These are phyloP conservation scores for Sclerotinia nivalis DNA, from an alignment of 2,329 filamentous ascomycete genomes.

Conservation along the genomic window DNA sequence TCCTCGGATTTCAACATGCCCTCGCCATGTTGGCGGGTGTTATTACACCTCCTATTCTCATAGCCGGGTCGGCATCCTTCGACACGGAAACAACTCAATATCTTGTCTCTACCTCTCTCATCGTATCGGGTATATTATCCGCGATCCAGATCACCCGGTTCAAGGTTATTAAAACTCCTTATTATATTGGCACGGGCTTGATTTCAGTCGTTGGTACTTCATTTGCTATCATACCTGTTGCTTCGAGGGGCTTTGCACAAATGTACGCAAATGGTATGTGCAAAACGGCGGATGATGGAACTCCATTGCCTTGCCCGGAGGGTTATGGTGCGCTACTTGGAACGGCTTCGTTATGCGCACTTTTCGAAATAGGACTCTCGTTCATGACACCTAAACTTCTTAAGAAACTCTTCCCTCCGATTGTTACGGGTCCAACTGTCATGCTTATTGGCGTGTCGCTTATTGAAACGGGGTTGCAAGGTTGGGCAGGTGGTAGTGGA, in stretches of 20 bases:
- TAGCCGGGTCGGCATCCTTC: slow-evolving; percentile 61
- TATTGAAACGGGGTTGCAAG: slow-evolving; percentile 69
- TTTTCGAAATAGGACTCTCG: slow-evolving; percentile 72
- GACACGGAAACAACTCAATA: slow-evolving; percentile 65
- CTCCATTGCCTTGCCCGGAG: slow-evolving; percentile 71
- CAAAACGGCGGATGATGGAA: slow-evolving; percentile 51
- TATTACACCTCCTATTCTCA: slow-evolving; percentile 76
- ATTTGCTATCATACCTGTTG: slow-evolving; percentile 74
- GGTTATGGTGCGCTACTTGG: slow-evolving; percentile 77
- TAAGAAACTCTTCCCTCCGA: slow-evolving; percentile 74
- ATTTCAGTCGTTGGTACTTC: slow-evolving; percentile 79
- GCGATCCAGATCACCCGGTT: slow-evolving; percentile 77
- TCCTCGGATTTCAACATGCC: slow-evolving; percentile 76
- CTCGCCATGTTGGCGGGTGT: slow-evolving; percentile 67
- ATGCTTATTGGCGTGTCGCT: slow-evolving; percentile 72
- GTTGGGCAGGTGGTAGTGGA: slow-evolving; percentile 77
- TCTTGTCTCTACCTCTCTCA: slow-evolving; percentile 57
- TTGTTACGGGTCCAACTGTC: slow-evolving; percentile 74
- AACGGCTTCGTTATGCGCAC: slow-evolving; percentile 63
- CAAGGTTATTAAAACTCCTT: slow-evolving; percentile 68
- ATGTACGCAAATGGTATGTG: slow-evolving; percentile 60
- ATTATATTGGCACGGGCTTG: slow-evolving; percentile 76
- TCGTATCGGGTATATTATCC: slow-evolving; percentile 75
- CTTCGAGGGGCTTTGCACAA: slow-evolving; percentile 68
- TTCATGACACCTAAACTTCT: slow-evolving; percentile 70